Conservation (phyloP, 2,329 filamentous ascomycete species). For the Diplodia intermedia region DNA sequence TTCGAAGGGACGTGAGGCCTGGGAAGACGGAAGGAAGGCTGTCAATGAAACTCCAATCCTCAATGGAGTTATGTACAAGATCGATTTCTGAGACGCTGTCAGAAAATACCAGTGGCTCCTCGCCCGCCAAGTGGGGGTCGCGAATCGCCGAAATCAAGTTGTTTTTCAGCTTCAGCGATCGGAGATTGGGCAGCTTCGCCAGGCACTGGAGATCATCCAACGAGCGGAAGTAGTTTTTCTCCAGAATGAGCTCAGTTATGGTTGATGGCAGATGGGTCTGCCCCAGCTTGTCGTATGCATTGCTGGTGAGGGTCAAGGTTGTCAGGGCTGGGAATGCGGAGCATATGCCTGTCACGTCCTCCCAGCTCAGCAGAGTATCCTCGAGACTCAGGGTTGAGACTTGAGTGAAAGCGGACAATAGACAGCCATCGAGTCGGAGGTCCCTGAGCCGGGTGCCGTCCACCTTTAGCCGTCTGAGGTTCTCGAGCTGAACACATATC, state of each 20-base stretch:
- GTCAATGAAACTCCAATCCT: constrained; percentile 76
- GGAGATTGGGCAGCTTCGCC: constrained; percentile 62
- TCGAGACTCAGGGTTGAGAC: constrained; percentile 59
- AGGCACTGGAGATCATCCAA: constrained; percentile 66
- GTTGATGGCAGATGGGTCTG: constrained; percentile 54
- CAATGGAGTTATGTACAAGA: constrained; percentile 55
- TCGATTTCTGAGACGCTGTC: constrained; percentile 51
- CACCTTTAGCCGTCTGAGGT: constrained; percentile 70
- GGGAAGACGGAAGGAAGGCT: constrained; percentile 72
- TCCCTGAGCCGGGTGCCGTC: constrained; percentile 75
- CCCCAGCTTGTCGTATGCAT: constrained; percentile 46
- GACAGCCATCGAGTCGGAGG: constrained; percentile 39
- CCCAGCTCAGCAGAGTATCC: constrained; percentile 53
- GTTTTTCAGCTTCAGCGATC: constrained; percentile 69
- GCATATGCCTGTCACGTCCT: constrained; percentile 49
- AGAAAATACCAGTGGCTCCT: constrained; percentile 33
- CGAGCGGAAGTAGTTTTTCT: constrained; percentile 72
- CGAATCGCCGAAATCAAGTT: constrained; percentile 68
- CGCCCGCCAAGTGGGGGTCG: constrained; percentile 27
- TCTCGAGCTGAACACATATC: constrained; percentile 74
- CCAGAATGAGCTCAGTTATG: constrained; percentile 70
- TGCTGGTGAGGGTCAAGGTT: constrained; percentile 55
- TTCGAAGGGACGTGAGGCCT: constrained; percentile 73
- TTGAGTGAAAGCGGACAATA: constrained; percentile 41
- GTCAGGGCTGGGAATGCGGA: constrained; percentile 64